Base-by-base conservation (phyloP, 495 filamentous ascomycete genomes). In the Hypomontagnella monticulosa region DNA sequence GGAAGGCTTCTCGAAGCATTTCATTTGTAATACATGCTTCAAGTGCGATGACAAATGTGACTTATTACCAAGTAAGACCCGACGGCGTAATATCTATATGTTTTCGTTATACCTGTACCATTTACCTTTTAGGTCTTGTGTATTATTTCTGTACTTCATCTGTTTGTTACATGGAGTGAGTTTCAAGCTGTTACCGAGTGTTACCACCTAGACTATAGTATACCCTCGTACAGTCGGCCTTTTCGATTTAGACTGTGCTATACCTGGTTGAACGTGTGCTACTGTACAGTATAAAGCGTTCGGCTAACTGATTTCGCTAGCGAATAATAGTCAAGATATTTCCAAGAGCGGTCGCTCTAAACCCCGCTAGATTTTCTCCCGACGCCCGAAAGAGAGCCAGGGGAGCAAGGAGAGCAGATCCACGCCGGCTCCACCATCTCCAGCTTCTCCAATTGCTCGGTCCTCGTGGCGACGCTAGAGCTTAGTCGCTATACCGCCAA, bases 341-440 rank as follows among this genome's bases (percentile, higher is more conserved):
- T 69, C 58, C 59, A 69, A 69, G 46, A 54, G n/a, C 41, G 10
- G 38, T 5, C n/a, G 3, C 41, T 19, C 14, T 42, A 33, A 18
- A 23, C 59, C 55, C 66, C 66, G 66, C 66, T 59, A 60, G 15
- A 69, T 69, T 69, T 69, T 69, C 60, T 69, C 59, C 66, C 66
- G 66, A 69, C 33, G 49, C 59, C 66, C 66, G 66, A 69, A 33
- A 16, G 14, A 46, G 56, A 32, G 18, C 58, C 58, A 62, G 23
- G 38, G 4, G 12, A 12, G 30, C 42, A 38, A 38, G 23, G 23
- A 27, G 23, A 27, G 23, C 23, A 27, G 23, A 27, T 27, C 23
- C 36, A 11, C 36, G n/a, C 36, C 49, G 7, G 8, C 55, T 47
- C 59, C 60, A 69, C 60, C 10, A 19, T 63, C 66, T 60, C 59